Base-by-base conservation (phyloP, 2,329 filamentous ascomycete genomes). In the Eutypella sp. region DNA sequence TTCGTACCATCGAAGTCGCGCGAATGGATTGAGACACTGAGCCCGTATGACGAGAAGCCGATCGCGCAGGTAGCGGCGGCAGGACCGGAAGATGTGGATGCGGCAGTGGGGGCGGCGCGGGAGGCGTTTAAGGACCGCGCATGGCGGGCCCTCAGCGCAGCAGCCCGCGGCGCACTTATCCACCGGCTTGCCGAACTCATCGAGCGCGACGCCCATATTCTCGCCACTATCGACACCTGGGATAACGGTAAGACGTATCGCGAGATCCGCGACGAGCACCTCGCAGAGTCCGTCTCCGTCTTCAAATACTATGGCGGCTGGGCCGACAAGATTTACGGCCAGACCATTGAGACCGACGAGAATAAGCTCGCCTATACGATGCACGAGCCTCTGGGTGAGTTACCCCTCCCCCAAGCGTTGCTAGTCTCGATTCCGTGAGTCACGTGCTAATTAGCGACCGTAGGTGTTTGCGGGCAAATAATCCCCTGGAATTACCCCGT, bases 231-330 rank as follows among this genome's bases (percentile, higher is more conserved):
- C 5, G 88, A 95, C 67, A 87, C 89, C 0, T 92, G 87, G 87
- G 88, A 93, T 60, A 91, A 90, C 56, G 88, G 85, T 62, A 87
- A 89, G 62, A 82, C 85, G 1, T 89, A 86, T 64, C 65, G 67
- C 2, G 81, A 84, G 10, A 73, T 86, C 0, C 60, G 84, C 36
- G 84, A 85, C 42, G 36, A 24, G 36, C 87, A 91, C 58, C 54
- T 90, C 5, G 69, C 62, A 1, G 67, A 71, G 50, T 66, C 68
- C 11, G 57, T 66, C 5, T 57, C 57, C 44, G 66, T 81, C 15
- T 68, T 82, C 36, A 81, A 84, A 53, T 91, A 92, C 66, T 92
- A 91, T 59, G 84, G 80, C 37, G 87, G 87, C 25, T 91, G 80
- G 67, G 84, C 86, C 19, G 87, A 91, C 67, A 91, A 91, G 70